Conservation (phyloP, 129 eudicot genomes). For the Solidago caesia region DNA sequence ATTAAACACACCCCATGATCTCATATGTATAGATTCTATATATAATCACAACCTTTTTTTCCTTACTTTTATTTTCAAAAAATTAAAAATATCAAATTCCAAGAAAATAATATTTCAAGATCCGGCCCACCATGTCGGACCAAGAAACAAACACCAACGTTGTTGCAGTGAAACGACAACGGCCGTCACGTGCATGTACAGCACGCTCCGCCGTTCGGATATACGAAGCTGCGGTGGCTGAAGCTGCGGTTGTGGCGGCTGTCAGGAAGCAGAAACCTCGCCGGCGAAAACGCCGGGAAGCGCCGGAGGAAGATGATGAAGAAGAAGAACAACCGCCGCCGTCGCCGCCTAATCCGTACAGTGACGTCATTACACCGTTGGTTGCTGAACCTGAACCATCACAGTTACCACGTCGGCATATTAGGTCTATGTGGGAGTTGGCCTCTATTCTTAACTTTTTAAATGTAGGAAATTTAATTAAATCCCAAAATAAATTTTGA, state of each 20-base stretch:
- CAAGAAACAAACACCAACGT: constrained; percentile 18
- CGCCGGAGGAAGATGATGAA: constrained; percentile 34
- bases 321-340: constrained; percentile 46
- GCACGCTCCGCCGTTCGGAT: constrained; percentile 63
- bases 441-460: constrained; percentile 84
- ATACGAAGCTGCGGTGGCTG: constrained; percentile 67
- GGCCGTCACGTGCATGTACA: constrained; percentile 96
- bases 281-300: constrained; percentile 34
- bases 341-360: constrained; percentile 48
- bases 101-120: constrained; percentile 21
- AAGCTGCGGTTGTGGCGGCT: constrained; percentile 52
- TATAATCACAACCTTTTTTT: constrained; percentile 20
- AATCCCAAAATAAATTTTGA: not conserved
- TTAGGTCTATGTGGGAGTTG: constrained; percentile 94
- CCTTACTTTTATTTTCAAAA: not conserved
- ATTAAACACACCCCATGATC: constrained; percentile 50
- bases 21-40: constrained; percentile 36
- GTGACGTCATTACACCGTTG: constrained; percentile 56
- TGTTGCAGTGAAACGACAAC: constrained; percentile 53
- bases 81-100: too few species aligned
- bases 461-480: constrained; percentile 64
- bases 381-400: constrained; percentile 65
- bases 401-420: constrained; percentile 82
- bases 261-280: constrained; percentile 46
- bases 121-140: constrained; percentile 57